Evolutionary conservation across 2,329 filamentous ascomycete species (phyloP), one percentile per base, ranked within the genome.

Genomic region (Talaromyces sp.): DNA sequence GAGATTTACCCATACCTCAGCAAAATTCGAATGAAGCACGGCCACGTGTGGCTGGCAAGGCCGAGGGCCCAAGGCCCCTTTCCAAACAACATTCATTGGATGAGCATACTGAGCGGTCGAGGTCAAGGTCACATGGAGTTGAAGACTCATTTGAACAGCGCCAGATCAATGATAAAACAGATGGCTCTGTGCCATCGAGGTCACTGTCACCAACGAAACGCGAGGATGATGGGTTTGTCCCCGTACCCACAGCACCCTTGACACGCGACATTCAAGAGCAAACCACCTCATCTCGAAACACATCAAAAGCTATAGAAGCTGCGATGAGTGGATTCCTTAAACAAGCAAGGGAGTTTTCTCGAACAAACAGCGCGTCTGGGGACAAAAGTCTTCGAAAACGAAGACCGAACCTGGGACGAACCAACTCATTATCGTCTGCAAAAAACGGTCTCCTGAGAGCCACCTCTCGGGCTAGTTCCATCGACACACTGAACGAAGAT

Each of bases 401-500:
- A 64, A 76, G 71, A 63, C 73, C 73, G 11, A 73, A 80, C 27
- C 67, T 80, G 11, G 78, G 78, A 33, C 72, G 78, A 57, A 77
- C 77, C 13, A 68, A 74, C 51, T 80, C 78, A 7, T 72, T 75
- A 56, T 68, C 73, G 19, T 78, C 77, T 42, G 58, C 64, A 13
- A 67, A 69, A 27, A 67, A 68, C 10, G 59, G 63, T 8, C 69
- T 71, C 7, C 65, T 63, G 25, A 62, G 65, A 4, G 62, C 66
- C 22, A 66, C 71, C 49, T 80, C 78, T 4, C 77, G 79, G 39
- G 79, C 79, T 30, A 80, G 78, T 67, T 81, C 79, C n/a, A 75
- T 81, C 60, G 80, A 81, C 62, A 81, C 79, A 27, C 69, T 81
- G 10, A 81, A 81, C 63, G 73, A 78, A 62, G 75, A 77, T 55